phyloP scores from a whole-genome alignment of 2,329 filamentous ascomycete genomes.

The Amesomyces nigricolor region DNA sequence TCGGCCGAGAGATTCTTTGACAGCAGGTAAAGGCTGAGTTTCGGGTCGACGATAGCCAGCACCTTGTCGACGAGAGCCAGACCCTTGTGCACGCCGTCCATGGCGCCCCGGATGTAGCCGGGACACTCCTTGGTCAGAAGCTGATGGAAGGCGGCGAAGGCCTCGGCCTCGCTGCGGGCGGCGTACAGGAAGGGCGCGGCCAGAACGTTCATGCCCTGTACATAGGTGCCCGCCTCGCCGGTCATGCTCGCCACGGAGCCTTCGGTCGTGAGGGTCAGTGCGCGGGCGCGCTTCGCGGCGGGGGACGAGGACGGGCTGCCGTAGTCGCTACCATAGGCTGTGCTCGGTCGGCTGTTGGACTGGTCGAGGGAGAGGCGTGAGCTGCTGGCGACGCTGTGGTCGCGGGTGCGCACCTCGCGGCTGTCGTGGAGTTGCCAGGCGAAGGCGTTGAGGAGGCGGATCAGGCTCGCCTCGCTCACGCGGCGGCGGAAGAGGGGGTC shows the following conservation, averaged over 20 bases:
- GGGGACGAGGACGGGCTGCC: slow-evolving; percentile 38
- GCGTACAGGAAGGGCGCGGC: slow-evolving; percentile 94
- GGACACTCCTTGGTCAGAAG: slow-evolving; percentile 85
- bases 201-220: slow-evolving; percentile 98
- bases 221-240: slow-evolving; percentile 75
- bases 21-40: slow-evolving; percentile 76
- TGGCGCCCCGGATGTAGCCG: slow-evolving; percentile 88
- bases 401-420: slow-evolving; percentile 48
- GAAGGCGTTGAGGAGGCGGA: slow-evolving; percentile 87
- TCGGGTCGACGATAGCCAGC: slow-evolving; percentile 83
- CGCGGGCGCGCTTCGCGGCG: slow-evolving; percentile 47
- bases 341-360: slow-evolving; percentile 23
- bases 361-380: slow-evolving; percentile 26
- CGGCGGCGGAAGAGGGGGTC: slow-evolving; percentile 95
- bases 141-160: slow-evolving; percentile 83
- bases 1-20: slow-evolving; percentile 85
- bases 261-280: slow-evolving; percentile 57
- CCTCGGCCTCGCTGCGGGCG: slow-evolving; percentile 88
- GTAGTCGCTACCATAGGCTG: slow-evolving; percentile 26
- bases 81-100: slow-evolving; percentile 94
- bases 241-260: slow-evolving; percentile 53
- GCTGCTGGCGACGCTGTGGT: slow-evolving; percentile 28
- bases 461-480: slow-evolving; percentile 91
- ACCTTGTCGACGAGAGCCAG: slow-evolving; percentile 89
- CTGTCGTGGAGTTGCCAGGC: slow-evolving; percentile 90